Conservation (phyloP, 2,329 filamentous ascomycete genomes). For the Lachnellula arida region DNA sequence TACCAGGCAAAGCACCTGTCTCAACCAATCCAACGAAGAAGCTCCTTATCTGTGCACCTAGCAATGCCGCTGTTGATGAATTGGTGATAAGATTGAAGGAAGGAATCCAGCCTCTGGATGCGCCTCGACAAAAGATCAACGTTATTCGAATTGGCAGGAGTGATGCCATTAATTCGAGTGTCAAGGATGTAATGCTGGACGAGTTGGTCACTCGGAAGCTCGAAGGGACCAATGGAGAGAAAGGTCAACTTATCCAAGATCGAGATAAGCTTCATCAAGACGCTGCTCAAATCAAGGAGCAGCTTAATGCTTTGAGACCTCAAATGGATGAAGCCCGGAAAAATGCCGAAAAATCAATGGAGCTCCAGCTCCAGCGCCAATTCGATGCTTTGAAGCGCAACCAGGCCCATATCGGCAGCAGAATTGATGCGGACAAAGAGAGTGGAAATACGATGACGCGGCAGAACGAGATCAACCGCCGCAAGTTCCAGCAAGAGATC, state of each 20-base stretch:
- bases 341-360: conserved; percentile 43
- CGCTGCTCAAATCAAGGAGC: conserved; percentile 67
- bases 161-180: conserved; percentile 85
- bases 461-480: conserved; percentile 79
- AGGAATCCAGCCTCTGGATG: conserved; percentile 74
- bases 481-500: conserved; percentile 83
- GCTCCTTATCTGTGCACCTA: conserved; percentile 92
- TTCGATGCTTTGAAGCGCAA: conserved; percentile 74
- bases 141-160: conserved; percentile 86
- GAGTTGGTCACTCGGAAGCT: conserved; percentile 78
- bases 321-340: conserved; percentile 64
- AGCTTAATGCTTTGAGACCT: conserved; percentile 66
- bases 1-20: conserved; percentile 29
- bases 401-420: conserved; percentile 70
- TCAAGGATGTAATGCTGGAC: conserved; percentile 88
- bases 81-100: conserved; percentile 86
- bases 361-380: conserved; percentile 63
- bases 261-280: conserved; percentile 57
- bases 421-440: conserved; percentile 85
- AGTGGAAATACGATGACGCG: conserved; percentile 76
- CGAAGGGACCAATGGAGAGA: conserved; percentile 54
- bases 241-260: conserved; percentile 46
- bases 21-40: conserved; percentile 61
- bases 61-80: conserved; percentile 96
- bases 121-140: conserved; percentile 70